Evolutionary conservation across 2,329 filamentous ascomycete species (phyloP), one percentile per base, ranked within the genome.

Genomic region (Endoconidiophora polonica): DNA sequence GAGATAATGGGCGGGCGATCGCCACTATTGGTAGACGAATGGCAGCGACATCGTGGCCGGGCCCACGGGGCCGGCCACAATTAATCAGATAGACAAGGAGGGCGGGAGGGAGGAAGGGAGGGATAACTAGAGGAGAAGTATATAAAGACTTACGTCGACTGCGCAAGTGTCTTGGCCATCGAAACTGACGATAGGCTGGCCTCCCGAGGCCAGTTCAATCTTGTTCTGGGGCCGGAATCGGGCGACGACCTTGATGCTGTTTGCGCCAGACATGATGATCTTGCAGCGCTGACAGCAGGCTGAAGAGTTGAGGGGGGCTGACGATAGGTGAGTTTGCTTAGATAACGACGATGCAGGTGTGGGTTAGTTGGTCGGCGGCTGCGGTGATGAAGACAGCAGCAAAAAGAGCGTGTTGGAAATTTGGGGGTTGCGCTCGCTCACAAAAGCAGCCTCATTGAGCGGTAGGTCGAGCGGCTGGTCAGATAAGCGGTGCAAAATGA

Each of bases 211-310:
- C 63, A 93, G 74, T 72, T 98, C 91, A 66, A 91, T 68, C 70
- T 86, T 86, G 73, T 98, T 98, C 69, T 95, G 90, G 59, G 91
- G 91, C 63, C 91, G 80, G 70, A 98, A 98, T 62, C 91, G 86
- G 72, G 90, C 90, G 65, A 98, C 88, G 65, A 98, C 91, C 85
- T 76, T 81, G 72, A 83, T 81, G 61, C 72, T 79, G 62, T 79
- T 77, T 65, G 50, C 50, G 43, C 70, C 68, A 63, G 74, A 76
- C 72, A 73, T 75, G 63, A 58, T 66, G 67, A 59, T 59, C 59
- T 52, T 36, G 43, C 23, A 36, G 48, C 46, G 46, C 46, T 26
- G 12, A 38, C 26, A 29, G 26, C 26, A 29, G 26, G 18, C 39
- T 36, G 38, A 42, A 39, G 46, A 22, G 45, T 38, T n/a, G 33